These are phyloP conservation scores for Cyberlindnera veronae DNA, from an alignment of 805 yeast genomes.

Conservation along the genomic window DNA sequence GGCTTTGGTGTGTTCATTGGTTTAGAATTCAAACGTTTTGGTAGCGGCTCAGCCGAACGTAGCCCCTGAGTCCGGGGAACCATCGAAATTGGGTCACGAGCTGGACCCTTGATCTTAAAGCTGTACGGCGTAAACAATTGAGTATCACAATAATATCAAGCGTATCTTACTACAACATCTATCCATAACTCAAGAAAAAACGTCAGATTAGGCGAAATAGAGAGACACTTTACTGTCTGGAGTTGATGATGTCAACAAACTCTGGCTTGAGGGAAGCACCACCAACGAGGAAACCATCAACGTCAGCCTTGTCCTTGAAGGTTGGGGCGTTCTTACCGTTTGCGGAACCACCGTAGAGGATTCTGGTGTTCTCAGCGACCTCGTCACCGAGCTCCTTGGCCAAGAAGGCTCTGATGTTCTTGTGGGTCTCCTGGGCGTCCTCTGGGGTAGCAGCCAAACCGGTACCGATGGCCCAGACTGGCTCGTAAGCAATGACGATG, in stretches of 20 bases:
- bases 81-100: too few relatives aligned
- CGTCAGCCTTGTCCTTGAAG: constrained; percentile 88
- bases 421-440: constrained; percentile 96
- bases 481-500: constrained; percentile 96
- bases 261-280: constrained; percentile 99
- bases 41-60: too few relatives aligned
- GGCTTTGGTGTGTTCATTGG: too few relatives aligned
- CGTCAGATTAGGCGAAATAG: too few relatives aligned
- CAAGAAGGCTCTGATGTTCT: constrained; percentile 80
- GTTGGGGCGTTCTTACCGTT: constrained; percentile 89
- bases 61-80: too few relatives aligned
- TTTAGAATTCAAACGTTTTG: too few relatives aligned
- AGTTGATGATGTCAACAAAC: constrained; percentile 91
- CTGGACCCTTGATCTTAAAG: too few relatives aligned
- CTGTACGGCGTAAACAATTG: too few relatives aligned
- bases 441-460: constrained; percentile 98
- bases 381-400: constrained; percentile 70
- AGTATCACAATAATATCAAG: too few relatives aligned
- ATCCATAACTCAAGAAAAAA: too few relatives aligned
- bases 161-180: too few relatives aligned
- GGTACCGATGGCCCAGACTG: constrained; percentile 99
- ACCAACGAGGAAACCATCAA: constrained; percentile 98
- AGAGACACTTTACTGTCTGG: constrained; percentile 57
- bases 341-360: constrained; percentile 98
- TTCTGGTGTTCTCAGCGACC: constrained; percentile 77